Conservation (phyloP, 352 stramenopile genomes). For the Blastocystis sp. region DNA sequence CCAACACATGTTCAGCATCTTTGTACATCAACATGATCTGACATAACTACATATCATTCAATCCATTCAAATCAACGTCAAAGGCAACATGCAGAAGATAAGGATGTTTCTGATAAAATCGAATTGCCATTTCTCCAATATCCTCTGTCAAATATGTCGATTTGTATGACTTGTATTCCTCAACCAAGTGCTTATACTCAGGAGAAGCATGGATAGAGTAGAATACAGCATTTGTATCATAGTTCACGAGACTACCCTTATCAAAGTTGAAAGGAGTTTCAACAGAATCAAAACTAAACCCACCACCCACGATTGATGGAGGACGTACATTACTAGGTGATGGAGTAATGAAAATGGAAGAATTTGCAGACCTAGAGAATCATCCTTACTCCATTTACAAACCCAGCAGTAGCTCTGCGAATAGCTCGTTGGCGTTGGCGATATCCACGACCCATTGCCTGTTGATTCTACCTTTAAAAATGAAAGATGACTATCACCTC, state of each 20-base stretch:
- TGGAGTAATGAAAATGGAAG: slow-evolving; percentile 13
- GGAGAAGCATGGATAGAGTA: slow-evolving; percentile 11
- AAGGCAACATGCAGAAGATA: neutral
- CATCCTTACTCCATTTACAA: neutral
- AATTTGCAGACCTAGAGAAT: neutral
- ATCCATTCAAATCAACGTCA: neutral
- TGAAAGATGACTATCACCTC: neutral
- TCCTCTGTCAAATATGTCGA: slow-evolving; percentile 7
- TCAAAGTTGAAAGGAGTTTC: slow-evolving; percentile 54
- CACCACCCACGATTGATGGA: slow-evolving; percentile 29
- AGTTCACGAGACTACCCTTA: slow-evolving; percentile 9
- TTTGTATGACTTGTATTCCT: slow-evolving; percentile 57
- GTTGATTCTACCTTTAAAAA: neutral
- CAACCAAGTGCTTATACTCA: slow-evolving; percentile 30
- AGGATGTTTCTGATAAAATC: neutral
- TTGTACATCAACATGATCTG: slow-evolving; percentile 53
- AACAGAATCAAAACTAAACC: slow-evolving; percentile 29
- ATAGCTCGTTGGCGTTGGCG: too few species aligned
- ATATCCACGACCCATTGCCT: neutral
- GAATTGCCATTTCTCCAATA: neutral
- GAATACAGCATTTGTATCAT: slow-evolving; percentile 24
- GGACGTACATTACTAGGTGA: neutral
- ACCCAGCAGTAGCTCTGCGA: neutral
- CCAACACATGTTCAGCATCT: neutral
- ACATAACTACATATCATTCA: neutral